Evolutionary conservation across 306 rosid species (phyloP), one percentile per base, ranked within the genome.

Genomic region (Ochetophila trinervis): DNA sequence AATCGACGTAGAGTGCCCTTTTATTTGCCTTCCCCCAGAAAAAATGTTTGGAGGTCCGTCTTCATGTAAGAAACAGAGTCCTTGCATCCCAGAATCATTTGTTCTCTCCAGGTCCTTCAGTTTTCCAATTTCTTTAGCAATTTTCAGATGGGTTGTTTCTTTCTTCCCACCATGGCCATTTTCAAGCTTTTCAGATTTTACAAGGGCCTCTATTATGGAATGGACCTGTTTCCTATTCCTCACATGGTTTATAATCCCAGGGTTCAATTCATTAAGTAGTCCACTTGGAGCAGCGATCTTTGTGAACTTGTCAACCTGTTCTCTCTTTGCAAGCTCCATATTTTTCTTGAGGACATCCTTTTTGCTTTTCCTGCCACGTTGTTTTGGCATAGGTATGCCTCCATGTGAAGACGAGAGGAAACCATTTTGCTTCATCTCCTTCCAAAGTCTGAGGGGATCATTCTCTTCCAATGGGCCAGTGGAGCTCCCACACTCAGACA

Each of bases 241-340:
- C 53, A 94, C 99, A 75, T 94, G 99, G 80, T 94, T 94, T 70
- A 94, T 94, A 59, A 94, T 94, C 77, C 97, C 97, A 6, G 99
- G 99, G 79, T 94, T 94, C 75, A 94, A 76, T n/a, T 82, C 97
- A 74, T 78, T 88, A 62, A 94, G 84, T 74, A 94, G 80, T 67
- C 99, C 99, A 86, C 96, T 90, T 59, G 99, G 99, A 78, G 99
- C 99, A 59, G 97, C 99, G 69, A 90, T 78, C 86, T 88, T 90
- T 2, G 96, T 74, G 21, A 94, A 94, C 80, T 84, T 76, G 72
- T 69, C 87, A 19, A 88, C 84, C 76, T 94, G 96, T 64, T 94
- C 99, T 68, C 65, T 88, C 88, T 86, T 94, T 34, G 99, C 88
- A 51, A 85, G 78, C 64, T 90, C 99, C 76, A 94, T 80, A 77